Conservation (phyloP, 192 early-diverging fungal genomes). For the Chytriomyces sp. region DNA sequence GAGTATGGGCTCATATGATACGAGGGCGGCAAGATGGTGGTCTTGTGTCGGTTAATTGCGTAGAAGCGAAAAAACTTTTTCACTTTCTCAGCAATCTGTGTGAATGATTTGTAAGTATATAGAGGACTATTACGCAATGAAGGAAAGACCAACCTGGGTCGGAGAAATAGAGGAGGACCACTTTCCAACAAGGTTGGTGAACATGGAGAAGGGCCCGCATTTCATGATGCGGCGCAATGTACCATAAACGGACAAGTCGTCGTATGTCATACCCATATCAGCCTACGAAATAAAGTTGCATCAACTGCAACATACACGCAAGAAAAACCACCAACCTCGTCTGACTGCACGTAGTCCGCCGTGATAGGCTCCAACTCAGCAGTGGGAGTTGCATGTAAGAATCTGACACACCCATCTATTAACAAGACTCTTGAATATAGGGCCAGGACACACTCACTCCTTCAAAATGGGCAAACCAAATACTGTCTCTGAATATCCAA, state of each 20-base stretch:
- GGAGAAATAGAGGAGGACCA: slow-evolving; percentile 71
- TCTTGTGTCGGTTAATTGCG: slow-evolving; percentile 98
- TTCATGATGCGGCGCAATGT: slow-evolving; percentile 82
- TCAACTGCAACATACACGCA: not conserved
- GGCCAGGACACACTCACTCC: slow-evolving; percentile 41
- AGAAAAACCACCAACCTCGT: slow-evolving; percentile 64
- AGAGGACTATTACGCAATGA: not conserved
- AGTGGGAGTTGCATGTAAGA: slow-evolving; percentile 82
- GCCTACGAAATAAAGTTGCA: slow-evolving; percentile 32
- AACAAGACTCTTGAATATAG: not conserved
- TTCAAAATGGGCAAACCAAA: slow-evolving; percentile 71
- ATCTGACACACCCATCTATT: slow-evolving; percentile 42
- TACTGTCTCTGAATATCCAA: slow-evolving; percentile 63
- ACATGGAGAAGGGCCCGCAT: slow-evolving; percentile 96
- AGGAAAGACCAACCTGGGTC: slow-evolving; percentile 52
- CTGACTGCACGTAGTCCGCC: slow-evolving; percentile 78
- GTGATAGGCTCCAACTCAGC: slow-evolving; percentile 96
- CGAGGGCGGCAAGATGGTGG: slow-evolving; percentile 93
- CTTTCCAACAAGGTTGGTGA: slow-evolving; percentile 77
- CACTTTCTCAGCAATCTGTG: slow-evolving; percentile 86
- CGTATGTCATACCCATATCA: slow-evolving; percentile 99
- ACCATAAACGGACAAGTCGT: slow-evolving; percentile 89
- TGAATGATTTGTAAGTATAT: slow-evolving; percentile 5
- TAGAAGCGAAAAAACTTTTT: slow-evolving; percentile 97
- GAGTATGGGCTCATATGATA: slow-evolving; percentile 95